Evolutionary conservation across 1,284 basidiomycete genomes (phyloP).

Genomic region (Cutaneotrichosporon sp.): DNA sequence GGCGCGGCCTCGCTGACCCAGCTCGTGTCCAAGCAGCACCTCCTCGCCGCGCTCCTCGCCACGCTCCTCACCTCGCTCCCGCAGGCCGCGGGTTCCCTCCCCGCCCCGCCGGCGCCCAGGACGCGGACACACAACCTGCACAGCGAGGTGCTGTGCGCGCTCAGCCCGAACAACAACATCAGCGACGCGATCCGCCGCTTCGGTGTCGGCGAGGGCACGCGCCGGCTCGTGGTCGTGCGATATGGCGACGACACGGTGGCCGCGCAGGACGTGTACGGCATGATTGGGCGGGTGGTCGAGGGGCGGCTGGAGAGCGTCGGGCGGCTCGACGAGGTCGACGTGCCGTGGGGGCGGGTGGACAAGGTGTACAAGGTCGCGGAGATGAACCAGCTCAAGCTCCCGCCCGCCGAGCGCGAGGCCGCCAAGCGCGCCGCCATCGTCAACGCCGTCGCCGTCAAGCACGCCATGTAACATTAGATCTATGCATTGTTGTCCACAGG

Average conservation of each 20-base stretch:
- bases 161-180: slow-evolving; percentile 86
- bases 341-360: slow-evolving; percentile 66
- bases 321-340: slow-evolving; percentile 10
- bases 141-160: slow-evolving; percentile 78
- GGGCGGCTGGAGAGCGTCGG: slow-evolving; percentile 30
- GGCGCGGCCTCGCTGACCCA: slow-evolving; percentile 17
- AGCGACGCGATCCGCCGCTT: slow-evolving; percentile 81
- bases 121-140: slow-evolving; percentile 56
- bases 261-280: slow-evolving; percentile 52
- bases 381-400: slow-evolving; percentile 52
- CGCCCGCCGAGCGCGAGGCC: slow-evolving; percentile 27
- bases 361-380: slow-evolving; percentile 78
- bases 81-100: slow-evolving; percentile 2
- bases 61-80: slow-evolving; percentile 67
- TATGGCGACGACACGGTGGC: slow-evolving; percentile 53
- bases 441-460: slow-evolving; percentile 78
- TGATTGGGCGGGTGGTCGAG: slow-evolving; percentile 61
- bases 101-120: slow-evolving; percentile 24
- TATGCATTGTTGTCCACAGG: not conserved
- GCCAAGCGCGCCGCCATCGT: slow-evolving; percentile 68
- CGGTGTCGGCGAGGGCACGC: slow-evolving; percentile 71
- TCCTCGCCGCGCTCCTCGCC: slow-evolving; percentile 77
- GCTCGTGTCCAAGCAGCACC: slow-evolving; percentile 58
- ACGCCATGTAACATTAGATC: slow-evolving; percentile 55
- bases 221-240: slow-evolving; percentile 70